Conservation (phyloP, 108 stramenopile genomes). For the Ochromonas danica region DNA sequence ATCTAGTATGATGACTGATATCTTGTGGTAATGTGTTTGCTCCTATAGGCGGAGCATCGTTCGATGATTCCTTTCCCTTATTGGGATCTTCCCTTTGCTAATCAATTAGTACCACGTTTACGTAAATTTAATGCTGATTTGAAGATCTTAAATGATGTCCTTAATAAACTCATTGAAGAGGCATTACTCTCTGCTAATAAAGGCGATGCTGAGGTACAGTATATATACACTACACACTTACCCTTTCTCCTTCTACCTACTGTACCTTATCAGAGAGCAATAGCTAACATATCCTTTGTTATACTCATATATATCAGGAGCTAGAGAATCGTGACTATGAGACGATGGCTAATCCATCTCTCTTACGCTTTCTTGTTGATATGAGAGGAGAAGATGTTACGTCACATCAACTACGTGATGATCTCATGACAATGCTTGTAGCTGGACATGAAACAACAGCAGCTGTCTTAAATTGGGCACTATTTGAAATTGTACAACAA, state of each 20-base stretch:
- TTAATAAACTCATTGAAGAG: slow-evolving; percentile 74
- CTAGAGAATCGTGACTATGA: slow-evolving; percentile 79
- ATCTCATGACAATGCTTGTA: slow-evolving; percentile 95
- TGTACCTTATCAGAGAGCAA: too few relatives aligned
- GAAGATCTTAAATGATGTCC: slow-evolving; percentile 75
- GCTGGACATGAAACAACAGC: slow-evolving; percentile 97
- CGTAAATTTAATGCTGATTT: slow-evolving; percentile 79
- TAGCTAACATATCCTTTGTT: too few relatives aligned
- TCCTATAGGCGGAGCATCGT: slow-evolving; percentile 40
- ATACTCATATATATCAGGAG: too few relatives aligned
- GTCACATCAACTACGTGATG: slow-evolving; percentile 85
- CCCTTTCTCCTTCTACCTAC: too few relatives aligned
- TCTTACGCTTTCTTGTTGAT: slow-evolving; percentile 89
- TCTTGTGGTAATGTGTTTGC: too few relatives aligned
- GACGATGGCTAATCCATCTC: slow-evolving; percentile 80
- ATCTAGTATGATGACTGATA: too few relatives aligned
- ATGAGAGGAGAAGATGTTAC: slow-evolving; percentile 71
- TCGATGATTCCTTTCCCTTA: slow-evolving; percentile 89
- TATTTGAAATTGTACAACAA: slow-evolving; percentile 83
- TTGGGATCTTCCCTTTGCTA: slow-evolving; percentile 89
- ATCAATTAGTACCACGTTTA: slow-evolving; percentile 79
- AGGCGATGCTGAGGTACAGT: too few relatives aligned
- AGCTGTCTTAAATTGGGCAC: slow-evolving; percentile 87
- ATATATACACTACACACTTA: too few relatives aligned
- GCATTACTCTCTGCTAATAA: slow-evolving; percentile 73